Conservation (phyloP, 129 eudicot genomes). For the Lactuca sativa region DNA sequence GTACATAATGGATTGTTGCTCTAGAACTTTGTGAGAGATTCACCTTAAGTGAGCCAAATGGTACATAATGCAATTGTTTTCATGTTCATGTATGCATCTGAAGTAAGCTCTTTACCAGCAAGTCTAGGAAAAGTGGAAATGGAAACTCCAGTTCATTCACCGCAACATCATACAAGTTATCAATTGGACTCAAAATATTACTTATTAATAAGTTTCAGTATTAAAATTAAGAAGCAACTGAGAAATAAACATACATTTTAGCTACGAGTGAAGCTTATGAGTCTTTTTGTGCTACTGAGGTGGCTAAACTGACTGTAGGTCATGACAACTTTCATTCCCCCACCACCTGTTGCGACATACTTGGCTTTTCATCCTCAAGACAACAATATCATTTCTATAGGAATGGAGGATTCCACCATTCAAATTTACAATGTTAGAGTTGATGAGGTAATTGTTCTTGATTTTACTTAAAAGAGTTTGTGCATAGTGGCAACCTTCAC, state of each 20-base stretch:
- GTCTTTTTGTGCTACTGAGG: background rate
- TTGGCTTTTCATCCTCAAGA: constrained; percentile 91
- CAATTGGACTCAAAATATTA: constrained; percentile 9
- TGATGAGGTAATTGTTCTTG: constrained; percentile 57
- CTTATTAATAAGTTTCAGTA: constrained; percentile 5
- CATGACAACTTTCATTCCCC: constrained; percentile 89
- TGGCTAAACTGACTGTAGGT: constrained; percentile 37
- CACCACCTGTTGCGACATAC: constrained; percentile 79
- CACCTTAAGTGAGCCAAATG: constrained; percentile 12
- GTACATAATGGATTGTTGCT: constrained; percentile 32
- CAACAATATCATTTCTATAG: constrained; percentile 78
- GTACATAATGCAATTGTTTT: constrained; percentile 3
- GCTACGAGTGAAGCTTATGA: too few species aligned
- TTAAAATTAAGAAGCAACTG: background rate
- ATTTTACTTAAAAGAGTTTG: background rate
- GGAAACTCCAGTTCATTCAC: constrained; percentile 87
- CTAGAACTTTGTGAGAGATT: background rate
- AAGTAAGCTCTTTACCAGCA: constrained; percentile 31
- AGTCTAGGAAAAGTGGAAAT: constrained; percentile 81
- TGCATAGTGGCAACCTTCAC: background rate
- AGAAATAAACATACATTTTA: constrained; percentile 10
- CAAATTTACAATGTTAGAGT: constrained; percentile 78
- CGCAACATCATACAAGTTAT: constrained; percentile 64
- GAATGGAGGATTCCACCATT: constrained; percentile 82
- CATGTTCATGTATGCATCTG: constrained; percentile 10